These are phyloP conservation scores for button mushroom (Agaricus bisporus) DNA, from an alignment of 768 basidiomycete genomes.

Conservation along the genomic window DNA sequence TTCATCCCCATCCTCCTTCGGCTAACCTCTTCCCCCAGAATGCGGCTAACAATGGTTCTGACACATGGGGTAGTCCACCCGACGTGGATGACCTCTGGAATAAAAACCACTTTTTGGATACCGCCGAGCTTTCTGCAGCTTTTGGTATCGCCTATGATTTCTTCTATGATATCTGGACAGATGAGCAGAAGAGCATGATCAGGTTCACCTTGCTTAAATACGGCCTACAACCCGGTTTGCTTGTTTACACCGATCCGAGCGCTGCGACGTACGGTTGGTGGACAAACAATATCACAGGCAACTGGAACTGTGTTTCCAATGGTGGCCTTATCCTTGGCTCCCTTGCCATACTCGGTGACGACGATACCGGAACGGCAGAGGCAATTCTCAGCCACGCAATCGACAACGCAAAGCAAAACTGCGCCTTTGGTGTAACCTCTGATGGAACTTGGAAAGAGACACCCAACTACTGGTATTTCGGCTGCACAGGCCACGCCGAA, in stretches of 20 bases:
- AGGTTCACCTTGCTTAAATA: constrained; percentile 67
- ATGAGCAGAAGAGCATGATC: constrained; percentile 65
- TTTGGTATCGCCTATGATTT: constrained; percentile 96
- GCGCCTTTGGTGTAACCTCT: constrained; percentile 49
- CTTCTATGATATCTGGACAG: constrained; percentile 81
- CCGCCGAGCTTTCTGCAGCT: constrained; percentile 83
- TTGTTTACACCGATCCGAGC: constrained; percentile 37
- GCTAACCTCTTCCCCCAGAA: constrained; percentile 35
- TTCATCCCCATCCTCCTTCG: neutral
- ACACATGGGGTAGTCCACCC: constrained; percentile 55
- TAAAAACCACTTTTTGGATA: constrained; percentile 83
- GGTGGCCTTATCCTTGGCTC: constrained; percentile 84
- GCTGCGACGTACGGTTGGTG: constrained; percentile 66
- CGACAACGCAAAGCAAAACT: constrained; percentile 71
- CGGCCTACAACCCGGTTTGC: constrained; percentile 65
- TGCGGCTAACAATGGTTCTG: constrained; percentile 54
- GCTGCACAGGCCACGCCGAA: constrained; percentile 86
- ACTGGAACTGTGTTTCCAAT: constrained; percentile 99
- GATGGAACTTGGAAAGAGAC: constrained; percentile 96
- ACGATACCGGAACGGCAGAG: constrained; percentile 65
- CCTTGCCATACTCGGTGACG: constrained; percentile 84
- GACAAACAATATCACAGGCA: constrained; percentile 66
- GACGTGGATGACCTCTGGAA: constrained; percentile 83
- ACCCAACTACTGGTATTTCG: constrained; percentile 94
- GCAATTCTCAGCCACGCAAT: constrained; percentile 64